Percentiles rank a stretch among this genome's conserved stretches.
Conservation (phyloP, 257 asterid species). For the Perilla frutescens region DNA sequence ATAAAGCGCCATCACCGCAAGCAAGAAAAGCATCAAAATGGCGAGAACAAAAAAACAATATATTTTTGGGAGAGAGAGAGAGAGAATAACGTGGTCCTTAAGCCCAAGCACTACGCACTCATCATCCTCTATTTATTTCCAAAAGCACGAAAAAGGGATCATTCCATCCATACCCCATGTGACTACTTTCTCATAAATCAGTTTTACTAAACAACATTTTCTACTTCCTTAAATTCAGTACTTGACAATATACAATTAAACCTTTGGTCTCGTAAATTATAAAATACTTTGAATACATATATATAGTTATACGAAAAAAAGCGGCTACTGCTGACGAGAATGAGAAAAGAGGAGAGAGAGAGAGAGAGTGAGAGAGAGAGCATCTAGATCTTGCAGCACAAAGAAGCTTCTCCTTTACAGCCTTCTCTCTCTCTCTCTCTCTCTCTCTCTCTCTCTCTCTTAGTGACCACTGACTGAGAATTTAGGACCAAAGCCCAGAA, state of each 20-base stretch:
- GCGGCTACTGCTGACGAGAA: conserved; percentile 44
- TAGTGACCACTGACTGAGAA: conserved; percentile 29
- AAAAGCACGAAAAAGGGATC: conserved; percentile 43
- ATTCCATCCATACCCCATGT: conserved; percentile 34
- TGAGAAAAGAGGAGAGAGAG: background rate
- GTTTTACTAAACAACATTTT: background rate
- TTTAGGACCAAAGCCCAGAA: conserved; percentile 42
- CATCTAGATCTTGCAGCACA: conserved; percentile 67
- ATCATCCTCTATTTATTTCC: conserved; percentile 45
- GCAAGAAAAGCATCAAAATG: conserved; percentile 31
- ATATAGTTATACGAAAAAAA: conserved; percentile 33
- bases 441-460: conserved; percentile 29
- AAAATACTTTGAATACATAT: background rate
- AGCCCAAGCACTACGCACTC: conserved; percentile 44
- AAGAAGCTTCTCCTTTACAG: conserved; percentile 67
- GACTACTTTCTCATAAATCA: conserved; percentile 21
- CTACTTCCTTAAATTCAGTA: background rate
- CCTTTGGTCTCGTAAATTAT: background rate
- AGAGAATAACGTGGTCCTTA: conserved; percentile 51
- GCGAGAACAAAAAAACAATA: conserved; percentile 26
- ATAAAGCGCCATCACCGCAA: conserved; percentile 27
- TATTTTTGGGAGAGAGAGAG: conserved; percentile 25
- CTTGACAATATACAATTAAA: background rate
- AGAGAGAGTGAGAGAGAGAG: conserved; percentile 30
- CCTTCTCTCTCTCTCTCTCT: conserved; percentile 32